Evolutionary conservation across 1,139 yeast species (phyloP), one percentile per base, ranked within the genome.

Genomic region (Saccharomyces hybrid): DNA sequence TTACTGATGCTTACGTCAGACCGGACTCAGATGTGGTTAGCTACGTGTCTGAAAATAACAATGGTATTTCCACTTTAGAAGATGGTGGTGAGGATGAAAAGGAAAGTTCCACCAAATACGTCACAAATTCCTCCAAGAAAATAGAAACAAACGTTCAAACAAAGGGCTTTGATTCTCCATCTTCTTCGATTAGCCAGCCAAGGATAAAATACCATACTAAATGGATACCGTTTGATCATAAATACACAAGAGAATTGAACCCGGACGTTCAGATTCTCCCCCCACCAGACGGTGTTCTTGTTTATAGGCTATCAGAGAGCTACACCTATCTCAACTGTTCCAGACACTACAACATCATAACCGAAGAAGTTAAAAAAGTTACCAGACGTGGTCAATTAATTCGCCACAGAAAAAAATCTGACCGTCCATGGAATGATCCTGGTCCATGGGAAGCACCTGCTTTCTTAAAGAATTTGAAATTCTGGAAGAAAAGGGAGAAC

Each of bases 381-480:
- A 88, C 96, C 1, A 78, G 78, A 62, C 78, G 87, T 54, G 91
- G 91, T 27, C 76, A 77, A 53, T 73, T 80, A 26, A 70, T 74
- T 52, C 69, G 70, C 47, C 72, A 68, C 51, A 67, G 74, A 20
- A 74, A 76, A 52, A 78, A 81, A 47, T 87, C 89, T 28, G 87
- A 86, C 52, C 80, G 93, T 60, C 91, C 96, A 23, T 91, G 97
- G 96, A 90, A 90, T 68, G 95, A 89, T 64, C 91, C 90, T 27
- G 95, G 96, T 41, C 65, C 65, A 48, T 69, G 69, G 68, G 63
- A 64, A 52, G 59, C 66, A 11, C 70, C 70, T 26, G 48, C 31
- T 3, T 63, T 64, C 41, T 26, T 61, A 8, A 56, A 54, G 26
- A 59, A 59, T 28, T 49, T 56, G 48, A 60, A 59, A n/a, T 60